Base-by-base conservation (phyloP, 805 yeast genomes). In the Saccharomycopsis amapae region DNA sequence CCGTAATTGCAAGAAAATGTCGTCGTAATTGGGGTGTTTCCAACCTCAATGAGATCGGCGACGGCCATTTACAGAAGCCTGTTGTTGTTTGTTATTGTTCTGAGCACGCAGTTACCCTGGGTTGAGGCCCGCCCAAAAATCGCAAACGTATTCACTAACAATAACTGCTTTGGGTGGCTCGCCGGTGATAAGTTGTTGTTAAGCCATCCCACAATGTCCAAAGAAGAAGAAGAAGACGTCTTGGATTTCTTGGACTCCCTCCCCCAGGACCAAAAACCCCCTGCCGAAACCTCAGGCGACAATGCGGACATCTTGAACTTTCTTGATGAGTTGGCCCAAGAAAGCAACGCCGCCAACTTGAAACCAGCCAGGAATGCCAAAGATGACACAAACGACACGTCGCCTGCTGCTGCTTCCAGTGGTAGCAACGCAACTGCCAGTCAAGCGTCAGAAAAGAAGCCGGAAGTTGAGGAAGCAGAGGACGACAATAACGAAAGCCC, bases 221-320 rank as follows among this genome's bases (percentile, higher is more conserved):
- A 31, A 5, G 12, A 18, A 5, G 81, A 79, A 48, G 79, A 80
- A 20, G 85, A 81, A 52, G 90, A 84, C 55, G 90, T 85, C 4
- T 69, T 85, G 45, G 90, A 84, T 52, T 85, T 85, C 58, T 70
- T 85, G 54, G 87, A 83, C 57, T 81, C 89, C 1, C 72, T 87
- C 40, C 93, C 94, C 2, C 87, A 81, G 41, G 69, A 72, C 20
- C 64, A 70, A 24, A 72, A 74, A 53, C 44, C 62, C 4, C 76
- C 71, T 49, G 75, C 73, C 40, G 80, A 76, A 45, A 53, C 52
- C 9, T 52, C 52, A 2, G 59, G 54, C 41, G 54, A 58, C 42
- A 58, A 57, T 18, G 61, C 60, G n/a, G 73, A 68, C 53, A 68
- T 68, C 15, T 53, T 70, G 53, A 67, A 67, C 30, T 69, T 71